These are phyloP conservation scores for Phytophthora podocarpi DNA, from an alignment of 352 stramenopile genomes.

Conservation along the genomic window DNA sequence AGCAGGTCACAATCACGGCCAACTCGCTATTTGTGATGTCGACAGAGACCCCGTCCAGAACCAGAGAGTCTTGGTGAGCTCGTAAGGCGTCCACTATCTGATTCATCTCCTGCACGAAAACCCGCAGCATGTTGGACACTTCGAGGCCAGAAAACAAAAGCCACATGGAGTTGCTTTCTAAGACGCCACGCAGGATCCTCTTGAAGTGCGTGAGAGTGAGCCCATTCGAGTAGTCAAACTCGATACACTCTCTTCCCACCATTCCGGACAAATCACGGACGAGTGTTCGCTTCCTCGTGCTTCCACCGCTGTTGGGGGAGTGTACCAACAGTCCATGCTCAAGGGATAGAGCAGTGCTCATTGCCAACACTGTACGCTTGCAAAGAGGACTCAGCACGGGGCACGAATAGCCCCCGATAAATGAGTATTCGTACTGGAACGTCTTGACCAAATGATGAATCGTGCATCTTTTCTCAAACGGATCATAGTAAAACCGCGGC, in stretches of 20 bases:
- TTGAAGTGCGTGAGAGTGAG: slow-evolving; percentile 45
- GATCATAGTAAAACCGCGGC: slow-evolving; percentile 65
- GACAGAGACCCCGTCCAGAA: slow-evolving; percentile 39
- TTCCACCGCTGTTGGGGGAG: slow-evolving; percentile 19
- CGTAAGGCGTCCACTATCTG: slow-evolving; percentile 53
- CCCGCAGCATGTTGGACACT: slow-evolving; percentile 29
- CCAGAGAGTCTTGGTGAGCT: slow-evolving; percentile 35
- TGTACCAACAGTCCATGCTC: slow-evolving; percentile 59
- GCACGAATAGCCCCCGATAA: slow-evolving; percentile 46
- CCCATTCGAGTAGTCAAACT: slow-evolving; percentile 43
- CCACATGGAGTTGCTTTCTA: slow-evolving; percentile 53
- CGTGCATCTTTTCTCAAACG: slow-evolving; percentile 56
- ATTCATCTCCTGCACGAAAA: slow-evolving; percentile 52
- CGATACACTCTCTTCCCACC: slow-evolving; percentile 48
- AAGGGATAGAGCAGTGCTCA: slow-evolving; percentile 61
- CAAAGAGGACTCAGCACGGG: slow-evolving; percentile 64
- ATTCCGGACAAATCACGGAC: slow-evolving; percentile 49
- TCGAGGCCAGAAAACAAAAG: slow-evolving; percentile 50
- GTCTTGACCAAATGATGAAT: slow-evolving; percentile 66
- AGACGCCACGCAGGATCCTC: slow-evolving; percentile 40
- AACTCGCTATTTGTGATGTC: slow-evolving; percentile 44
- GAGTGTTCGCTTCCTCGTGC: slow-evolving; percentile 51
- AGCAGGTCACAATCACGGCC: slow-evolving; percentile 42
- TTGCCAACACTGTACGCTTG: slow-evolving; percentile 55
- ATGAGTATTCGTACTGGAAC: slow-evolving; percentile 70